Percentiles rank a stretch among this genome's conserved stretches.
Evolutionary conservation across 1,284 basidiomycete genomes (phyloP).

Genomic region (Ceratobasidium sp.): DNA sequence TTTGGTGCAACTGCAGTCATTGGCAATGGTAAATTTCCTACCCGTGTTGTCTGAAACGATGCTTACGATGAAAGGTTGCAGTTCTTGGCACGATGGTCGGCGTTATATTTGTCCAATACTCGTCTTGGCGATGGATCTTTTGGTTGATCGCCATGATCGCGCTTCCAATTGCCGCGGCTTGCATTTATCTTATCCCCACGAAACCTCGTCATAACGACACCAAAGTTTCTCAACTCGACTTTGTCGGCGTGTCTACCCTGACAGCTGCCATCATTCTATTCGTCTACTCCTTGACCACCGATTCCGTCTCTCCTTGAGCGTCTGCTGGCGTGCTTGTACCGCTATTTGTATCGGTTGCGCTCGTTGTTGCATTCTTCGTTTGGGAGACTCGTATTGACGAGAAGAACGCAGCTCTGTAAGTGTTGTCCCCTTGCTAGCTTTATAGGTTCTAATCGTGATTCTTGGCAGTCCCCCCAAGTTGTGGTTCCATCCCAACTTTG

Average conservation of each 20-base stretch:
- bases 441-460: neutral
- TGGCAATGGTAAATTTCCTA: slow-evolving; percentile 59
- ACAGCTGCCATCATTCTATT: slow-evolving; percentile 61
- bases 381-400: slow-evolving; percentile 60
- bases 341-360: slow-evolving; percentile 60
- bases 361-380: slow-evolving; percentile 59
- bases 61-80: slow-evolving; percentile 41
- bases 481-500: slow-evolving; percentile 60
- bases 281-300: slow-evolving; percentile 65
- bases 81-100: slow-evolving; percentile 58
- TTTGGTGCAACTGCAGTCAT: slow-evolving; percentile 64
- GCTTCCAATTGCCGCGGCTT: slow-evolving; percentile 57
- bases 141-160: slow-evolving; percentile 61
- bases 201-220: slow-evolving; percentile 5
- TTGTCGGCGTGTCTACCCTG: slow-evolving; percentile 55
- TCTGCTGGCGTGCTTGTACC: slow-evolving; percentile 61
- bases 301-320: slow-evolving; percentile 62
- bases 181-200: slow-evolving; percentile 58
- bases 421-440: slow-evolving; percentile 40
- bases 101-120: slow-evolving; percentile 58
- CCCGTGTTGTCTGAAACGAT: slow-evolving; percentile 51
- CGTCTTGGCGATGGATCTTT: slow-evolving; percentile 64
- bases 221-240: slow-evolving; percentile 56
- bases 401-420: slow-evolving; percentile 59
- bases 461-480: slow-evolving; percentile 57